Percentiles rank a stretch among this genome's conserved stretches.
phyloP scores from a whole-genome alignment of 768 basidiomycete species.

The Rhizopogon vulgaris region DNA sequence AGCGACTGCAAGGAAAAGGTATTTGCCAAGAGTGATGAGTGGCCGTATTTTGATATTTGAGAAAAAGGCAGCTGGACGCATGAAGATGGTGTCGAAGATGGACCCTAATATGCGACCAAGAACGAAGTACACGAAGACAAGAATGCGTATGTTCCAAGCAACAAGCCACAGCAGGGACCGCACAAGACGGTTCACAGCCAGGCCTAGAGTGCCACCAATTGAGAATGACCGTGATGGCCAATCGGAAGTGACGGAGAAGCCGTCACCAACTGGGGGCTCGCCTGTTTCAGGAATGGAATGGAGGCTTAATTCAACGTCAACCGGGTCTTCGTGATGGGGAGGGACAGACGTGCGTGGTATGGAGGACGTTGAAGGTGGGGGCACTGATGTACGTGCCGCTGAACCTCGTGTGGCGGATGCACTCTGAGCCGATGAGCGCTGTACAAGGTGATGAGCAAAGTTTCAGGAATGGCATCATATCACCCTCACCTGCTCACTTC shows the following conservation, averaged over 20 bases:
- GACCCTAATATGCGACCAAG: slow-evolving; percentile 46
- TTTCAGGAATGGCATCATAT: slow-evolving; percentile 13
- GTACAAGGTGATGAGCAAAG: slow-evolving; percentile 7
- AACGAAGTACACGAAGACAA: slow-evolving; percentile 34
- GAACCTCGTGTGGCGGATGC: slow-evolving; percentile 32
- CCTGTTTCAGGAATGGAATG: slow-evolving; percentile 63
- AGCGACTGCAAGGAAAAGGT: slow-evolving; percentile 35
- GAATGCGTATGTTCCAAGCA: slow-evolving; percentile 15
- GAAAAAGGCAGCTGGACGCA: slow-evolving; percentile 41
- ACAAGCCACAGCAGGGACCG: slow-evolving; percentile 25
- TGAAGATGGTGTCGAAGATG: slow-evolving; percentile 39
- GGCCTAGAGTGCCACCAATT: slow-evolving; percentile 40
- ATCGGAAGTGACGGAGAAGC: slow-evolving; percentile 18
- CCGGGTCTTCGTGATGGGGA: slow-evolving; percentile 28
- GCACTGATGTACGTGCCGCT: slow-evolving; percentile 28
- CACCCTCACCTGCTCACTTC: slow-evolving; percentile 36
- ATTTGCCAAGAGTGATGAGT: slow-evolving; percentile 31
- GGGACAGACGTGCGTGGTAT: slow-evolving; percentile 36
- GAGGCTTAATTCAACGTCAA: slow-evolving; percentile 46
- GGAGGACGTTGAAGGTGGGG: slow-evolving; percentile 31
- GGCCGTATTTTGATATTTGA: slow-evolving; percentile 26
- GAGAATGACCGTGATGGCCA: slow-evolving; percentile 28
- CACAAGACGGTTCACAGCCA: slow-evolving; percentile 31
- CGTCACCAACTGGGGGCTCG: slow-evolving; percentile 34
- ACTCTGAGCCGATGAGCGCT: slow-evolving; percentile 21